Percentiles rank a stretch among this genome's conserved stretches.
Conservation (phyloP, 805 yeast species). For the Kregervanrija pseudodelftensis region DNA sequence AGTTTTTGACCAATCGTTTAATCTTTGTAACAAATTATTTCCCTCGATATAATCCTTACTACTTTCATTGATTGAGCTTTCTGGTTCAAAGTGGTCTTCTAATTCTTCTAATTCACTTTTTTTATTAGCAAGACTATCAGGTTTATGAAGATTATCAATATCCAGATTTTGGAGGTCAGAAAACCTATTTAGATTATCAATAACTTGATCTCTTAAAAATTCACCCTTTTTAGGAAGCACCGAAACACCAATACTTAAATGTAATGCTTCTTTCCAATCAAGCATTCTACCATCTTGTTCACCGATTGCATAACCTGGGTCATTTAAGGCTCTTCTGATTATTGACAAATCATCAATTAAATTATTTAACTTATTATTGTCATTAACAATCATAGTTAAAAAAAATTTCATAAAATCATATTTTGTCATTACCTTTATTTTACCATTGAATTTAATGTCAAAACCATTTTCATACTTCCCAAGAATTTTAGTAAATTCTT, state of each 20-base stretch:
- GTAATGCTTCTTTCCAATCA: too few species aligned
- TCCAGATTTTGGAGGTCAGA: background rate
- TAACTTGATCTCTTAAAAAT: slow-evolving; percentile 15
- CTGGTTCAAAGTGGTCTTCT: too few species aligned
- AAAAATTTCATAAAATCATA: slow-evolving; percentile 10
- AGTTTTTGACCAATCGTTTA: too few species aligned
- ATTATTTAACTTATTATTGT: slow-evolving; percentile 5
- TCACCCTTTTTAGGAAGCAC: slow-evolving; percentile 9
- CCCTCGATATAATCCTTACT: too few species aligned
- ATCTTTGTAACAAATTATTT: too few species aligned
- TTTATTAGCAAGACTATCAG: too few species aligned
- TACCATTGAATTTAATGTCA: background rate
- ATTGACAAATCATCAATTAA: slow-evolving; percentile 1
- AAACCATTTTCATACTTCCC: slow-evolving; percentile 9
- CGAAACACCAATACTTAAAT: too few species aligned
- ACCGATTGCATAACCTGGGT: too few species aligned
- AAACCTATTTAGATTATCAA: slow-evolving; percentile 4
- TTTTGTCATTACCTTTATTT: slow-evolving; percentile 5
- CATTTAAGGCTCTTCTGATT: background rate
- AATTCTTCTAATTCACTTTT: too few species aligned
- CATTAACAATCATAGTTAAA: slow-evolving; percentile 1
- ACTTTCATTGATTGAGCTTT: too few species aligned
- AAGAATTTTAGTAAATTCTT: slow-evolving; percentile 5
- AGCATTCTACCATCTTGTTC: too few species aligned
- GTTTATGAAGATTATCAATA: too few species aligned